Percentiles rank a stretch among this genome's conserved stretches.
Evolutionary conservation across 306 rosid genomes (phyloP).

Genomic region (Glycine soja): DNA sequence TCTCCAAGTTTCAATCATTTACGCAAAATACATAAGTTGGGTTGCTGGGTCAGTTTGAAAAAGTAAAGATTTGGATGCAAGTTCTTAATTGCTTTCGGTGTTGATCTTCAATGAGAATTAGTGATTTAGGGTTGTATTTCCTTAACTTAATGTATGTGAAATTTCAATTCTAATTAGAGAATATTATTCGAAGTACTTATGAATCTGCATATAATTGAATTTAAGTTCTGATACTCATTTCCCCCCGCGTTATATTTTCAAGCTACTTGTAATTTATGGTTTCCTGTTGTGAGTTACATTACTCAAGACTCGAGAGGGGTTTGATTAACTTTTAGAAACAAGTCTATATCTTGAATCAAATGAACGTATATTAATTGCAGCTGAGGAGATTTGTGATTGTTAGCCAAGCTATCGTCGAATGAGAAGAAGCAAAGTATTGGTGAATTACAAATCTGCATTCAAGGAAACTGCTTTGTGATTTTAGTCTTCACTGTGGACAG

Average conservation of each 20-base stretch:
- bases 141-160: background rate
- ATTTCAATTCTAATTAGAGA: too few species aligned
- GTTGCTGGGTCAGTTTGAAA: conserved; percentile 11
- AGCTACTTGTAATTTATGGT: background rate
- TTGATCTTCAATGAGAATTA: background rate
- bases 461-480: conserved; percentile 4
- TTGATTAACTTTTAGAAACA: background rate
- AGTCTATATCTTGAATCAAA: too few species aligned
- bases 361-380: too few species aligned
- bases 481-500: conserved; percentile 1
- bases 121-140: background rate
- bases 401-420: background rate
- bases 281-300: background rate
- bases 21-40: conserved; percentile 16
- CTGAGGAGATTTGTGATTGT: background rate
- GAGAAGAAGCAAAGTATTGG: background rate
- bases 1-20: conserved; percentile 14
- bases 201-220: too few species aligned
- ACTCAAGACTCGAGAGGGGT: background rate
- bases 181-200: too few species aligned
- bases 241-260: background rate
- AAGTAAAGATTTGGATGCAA: background rate
- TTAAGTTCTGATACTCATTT: too few species aligned
- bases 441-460: conserved; percentile 18
- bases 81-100: background rate